Evolutionary conservation across 2,329 filamentous ascomycete species (phyloP), one percentile per base, ranked within the genome.

Genomic region (Neonectria ditissima): DNA sequence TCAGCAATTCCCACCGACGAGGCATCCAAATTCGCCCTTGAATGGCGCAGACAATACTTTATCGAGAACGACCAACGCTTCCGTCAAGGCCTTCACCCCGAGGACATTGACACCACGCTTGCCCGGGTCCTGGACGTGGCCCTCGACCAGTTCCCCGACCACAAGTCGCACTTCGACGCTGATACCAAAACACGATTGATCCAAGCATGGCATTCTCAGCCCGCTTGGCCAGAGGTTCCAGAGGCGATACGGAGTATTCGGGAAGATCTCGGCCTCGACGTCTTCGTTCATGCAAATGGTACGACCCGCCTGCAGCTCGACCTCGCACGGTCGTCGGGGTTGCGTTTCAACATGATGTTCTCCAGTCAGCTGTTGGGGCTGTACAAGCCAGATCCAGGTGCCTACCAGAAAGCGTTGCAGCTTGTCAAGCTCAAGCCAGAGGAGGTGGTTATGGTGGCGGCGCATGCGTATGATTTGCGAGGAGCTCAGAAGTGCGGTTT

Each of bases 281-380:
- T 82, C 0, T 82, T 85, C 55, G 85, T 87, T 5, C 79, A 83
- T 51, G 85, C 84, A 6, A 88, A 88, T 60, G 86, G 85, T 0
- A 87, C 84, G 0, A 84, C 82, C 2, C 80, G 86, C 16, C 76
- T 87, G 1, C 86, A 87, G 66, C 79, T 88, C 2, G 83, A 88
- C 68, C 77, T 88, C 3, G 75, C 74, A 1, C 75, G 77, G 28
- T 86, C 80, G 0, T 82, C 84, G 1, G 80, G 79, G 0, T 69
- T 87, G 47, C 67, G 64, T 1, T 87, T 87, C 73, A 72, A 86
- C 63, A 82, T 83, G 79, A 66, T 88, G 1, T 83, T 87, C 57
- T 87, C 84, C 0, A 83, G 81, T 37, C 78, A 87, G 72, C 73
- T 87, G 3, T 66, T 87, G 0, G 82, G 82, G 0, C 67, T 80